A percentile compares a stretch with the other conserved stretches of the same genome.
phyloP scores from a whole-genome alignment of 2,329 filamentous ascomycete genomes.

The Arthrocladium fulminans region DNA sequence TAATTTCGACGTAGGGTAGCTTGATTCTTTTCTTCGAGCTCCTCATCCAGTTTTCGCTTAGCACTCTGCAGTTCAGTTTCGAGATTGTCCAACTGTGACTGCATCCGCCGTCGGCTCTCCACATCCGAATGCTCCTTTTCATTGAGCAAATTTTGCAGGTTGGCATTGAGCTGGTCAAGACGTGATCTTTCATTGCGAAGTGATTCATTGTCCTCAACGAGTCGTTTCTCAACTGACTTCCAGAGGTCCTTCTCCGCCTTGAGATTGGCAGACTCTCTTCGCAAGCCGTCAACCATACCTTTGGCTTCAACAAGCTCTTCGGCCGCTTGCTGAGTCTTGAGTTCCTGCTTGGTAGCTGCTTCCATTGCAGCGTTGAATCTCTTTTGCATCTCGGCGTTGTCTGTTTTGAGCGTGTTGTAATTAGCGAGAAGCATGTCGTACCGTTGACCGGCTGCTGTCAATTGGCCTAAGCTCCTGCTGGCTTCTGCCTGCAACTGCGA shows the following conservation, averaged over 20 bases:
- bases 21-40: conserved; percentile 78
- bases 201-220: conserved; percentile 79
- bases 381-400: conserved; percentile 81
- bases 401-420: conserved; percentile 69
- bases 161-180: conserved; percentile 71
- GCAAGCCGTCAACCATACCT: conserved; percentile 72
- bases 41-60: conserved; percentile 74
- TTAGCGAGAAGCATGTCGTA: conserved; percentile 86
- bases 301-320: conserved; percentile 86
- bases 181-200: conserved; percentile 76
- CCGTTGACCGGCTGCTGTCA: conserved; percentile 71
- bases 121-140: conserved; percentile 79
- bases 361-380: conserved; percentile 69
- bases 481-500: conserved; percentile 72
- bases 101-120: conserved; percentile 70
- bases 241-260: conserved; percentile 92
- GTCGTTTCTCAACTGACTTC: conserved; percentile 83
- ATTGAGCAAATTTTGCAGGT: conserved; percentile 81
- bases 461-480: conserved; percentile 68
- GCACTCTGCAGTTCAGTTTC: conserved; percentile 69
- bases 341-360: conserved; percentile 77
- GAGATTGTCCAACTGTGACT: conserved; percentile 66
- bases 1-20: conserved; percentile 76
- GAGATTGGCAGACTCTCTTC: conserved; percentile 82
- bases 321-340: conserved; percentile 80